Conservation (phyloP, 1,139 yeast species). For the Blastobotrys elegans region DNA sequence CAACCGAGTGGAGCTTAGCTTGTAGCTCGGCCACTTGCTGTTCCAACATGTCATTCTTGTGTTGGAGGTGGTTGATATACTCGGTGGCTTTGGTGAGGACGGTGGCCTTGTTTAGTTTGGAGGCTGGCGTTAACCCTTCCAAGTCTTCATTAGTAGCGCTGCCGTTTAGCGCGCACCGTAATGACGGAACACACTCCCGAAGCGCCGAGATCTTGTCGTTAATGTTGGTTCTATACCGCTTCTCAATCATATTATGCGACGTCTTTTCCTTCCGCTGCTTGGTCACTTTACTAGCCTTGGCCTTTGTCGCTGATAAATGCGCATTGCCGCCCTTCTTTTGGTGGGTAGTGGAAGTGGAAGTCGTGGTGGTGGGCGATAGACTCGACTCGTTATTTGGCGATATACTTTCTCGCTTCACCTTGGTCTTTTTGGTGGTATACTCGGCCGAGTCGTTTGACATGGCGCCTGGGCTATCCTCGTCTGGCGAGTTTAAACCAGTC, state of each 20-base stretch:
- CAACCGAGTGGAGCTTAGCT: constrained; percentile 6
- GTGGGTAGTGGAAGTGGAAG: background rate
- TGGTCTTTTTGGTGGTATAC: background rate
- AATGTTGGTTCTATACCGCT: constrained; percentile 71
- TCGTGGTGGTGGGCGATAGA: background rate
- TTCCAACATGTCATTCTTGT: constrained; percentile 53
- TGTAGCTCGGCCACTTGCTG: constrained; percentile 49
- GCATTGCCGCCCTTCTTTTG: background rate
- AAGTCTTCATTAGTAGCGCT: constrained; percentile 39
- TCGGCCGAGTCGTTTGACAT: constrained; percentile 5
- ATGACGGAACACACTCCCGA: constrained; percentile 69
- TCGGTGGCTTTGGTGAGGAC: constrained; percentile 87
- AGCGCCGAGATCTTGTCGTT: constrained; percentile 67
- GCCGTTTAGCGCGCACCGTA: constrained; percentile 34
- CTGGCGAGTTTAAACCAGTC: constrained; percentile 1
- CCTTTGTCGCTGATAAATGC: constrained; percentile 21
- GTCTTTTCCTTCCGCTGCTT: constrained; percentile 46
- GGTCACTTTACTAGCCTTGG: constrained; percentile 26
- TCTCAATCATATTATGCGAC: constrained; percentile 78
- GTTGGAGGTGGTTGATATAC: constrained; percentile 77
- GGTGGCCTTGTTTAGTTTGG: constrained; percentile 82
- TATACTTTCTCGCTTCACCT: constrained; percentile 6
- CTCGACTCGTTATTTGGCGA: background rate
- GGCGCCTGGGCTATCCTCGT: background rate
- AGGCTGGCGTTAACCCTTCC: constrained; percentile 86